Conservation (phyloP, 306 rosid species). For the Biancaea sappan region DNA sequence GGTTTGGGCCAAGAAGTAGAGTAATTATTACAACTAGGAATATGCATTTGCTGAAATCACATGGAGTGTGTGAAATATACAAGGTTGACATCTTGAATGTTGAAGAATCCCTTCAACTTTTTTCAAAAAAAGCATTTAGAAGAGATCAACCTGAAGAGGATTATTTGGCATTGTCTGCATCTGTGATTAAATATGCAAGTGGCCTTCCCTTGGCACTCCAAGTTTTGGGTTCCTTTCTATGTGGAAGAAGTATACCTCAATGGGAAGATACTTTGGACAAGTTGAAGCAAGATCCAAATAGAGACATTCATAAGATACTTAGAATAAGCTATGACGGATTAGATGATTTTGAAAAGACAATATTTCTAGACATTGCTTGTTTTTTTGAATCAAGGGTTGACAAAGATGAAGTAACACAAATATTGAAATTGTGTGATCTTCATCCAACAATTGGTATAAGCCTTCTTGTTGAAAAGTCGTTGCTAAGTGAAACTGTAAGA, state of each 20-base stretch:
- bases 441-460: background rate
- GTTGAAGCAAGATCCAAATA: background rate
- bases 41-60: background rate
- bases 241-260: background rate
- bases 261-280: background rate
- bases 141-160: background rate
- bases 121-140: background rate
- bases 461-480: background rate
- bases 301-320: background rate
- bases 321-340: conserved; percentile 13
- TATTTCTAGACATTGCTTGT: conserved; percentile 27
- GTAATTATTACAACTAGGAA: conserved; percentile 21
- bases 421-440: conserved; percentile 2
- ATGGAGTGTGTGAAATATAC: background rate
- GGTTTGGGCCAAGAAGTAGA: background rate
- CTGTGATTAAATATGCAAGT: background rate
- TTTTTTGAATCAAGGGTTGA: background rate
- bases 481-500: background rate
- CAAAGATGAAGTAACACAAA: background rate
- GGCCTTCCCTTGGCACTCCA: conserved; percentile 26
- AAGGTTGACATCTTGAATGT: background rate
- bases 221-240: conserved; percentile 5
- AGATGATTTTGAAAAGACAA: background rate
- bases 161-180: conserved; percentile 1
- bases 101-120: background rate